Percentiles rank a stretch among this genome's conserved stretches.
Conservation (phyloP, 2,329 filamentous ascomycete species). For the Colletotrichum incanum region DNA sequence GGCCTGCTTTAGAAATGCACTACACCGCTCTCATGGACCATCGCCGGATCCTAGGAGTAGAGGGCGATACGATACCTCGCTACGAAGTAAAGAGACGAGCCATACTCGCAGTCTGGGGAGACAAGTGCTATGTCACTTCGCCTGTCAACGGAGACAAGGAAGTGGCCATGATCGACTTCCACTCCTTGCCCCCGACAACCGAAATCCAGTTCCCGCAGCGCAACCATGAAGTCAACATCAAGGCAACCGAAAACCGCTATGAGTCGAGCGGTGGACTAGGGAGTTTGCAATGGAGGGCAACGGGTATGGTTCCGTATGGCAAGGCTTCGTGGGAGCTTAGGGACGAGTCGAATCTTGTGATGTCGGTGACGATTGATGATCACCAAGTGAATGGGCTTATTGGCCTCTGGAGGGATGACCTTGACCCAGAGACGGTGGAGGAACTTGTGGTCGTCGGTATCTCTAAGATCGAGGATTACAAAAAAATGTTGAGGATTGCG, state of each 20-base stretch:
- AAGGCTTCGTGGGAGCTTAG: conserved; percentile 30
- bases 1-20: conserved; percentile 16
- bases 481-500: conserved; percentile 11
- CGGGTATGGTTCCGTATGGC: conserved; percentile 20
- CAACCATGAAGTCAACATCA: background rate
- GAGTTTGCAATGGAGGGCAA: conserved; percentile 20
- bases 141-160: conserved; percentile 17
- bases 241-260: background rate
- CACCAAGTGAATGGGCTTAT: conserved; percentile 24
- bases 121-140: conserved; percentile 24
- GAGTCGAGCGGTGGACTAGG: conserved; percentile 6
- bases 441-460: conserved; percentile 29
- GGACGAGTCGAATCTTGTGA: conserved; percentile 9
- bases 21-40: conserved; percentile 24
- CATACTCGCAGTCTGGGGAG: conserved; percentile 16
- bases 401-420: conserved; percentile 17
- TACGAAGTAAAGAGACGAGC: conserved; percentile 29
- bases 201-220: background rate
- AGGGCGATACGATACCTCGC: conserved; percentile 19
- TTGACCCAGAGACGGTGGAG: conserved; percentile 19
- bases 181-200: background rate
- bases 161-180: conserved; percentile 25
- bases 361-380: conserved; percentile 23
- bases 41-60: conserved; percentile 25
- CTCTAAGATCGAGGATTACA: conserved; percentile 35